Evolutionary conservation across 768 basidiomycete species (phyloP), one percentile per base, ranked within the genome.

Genomic region (Calocybe indica): DNA sequence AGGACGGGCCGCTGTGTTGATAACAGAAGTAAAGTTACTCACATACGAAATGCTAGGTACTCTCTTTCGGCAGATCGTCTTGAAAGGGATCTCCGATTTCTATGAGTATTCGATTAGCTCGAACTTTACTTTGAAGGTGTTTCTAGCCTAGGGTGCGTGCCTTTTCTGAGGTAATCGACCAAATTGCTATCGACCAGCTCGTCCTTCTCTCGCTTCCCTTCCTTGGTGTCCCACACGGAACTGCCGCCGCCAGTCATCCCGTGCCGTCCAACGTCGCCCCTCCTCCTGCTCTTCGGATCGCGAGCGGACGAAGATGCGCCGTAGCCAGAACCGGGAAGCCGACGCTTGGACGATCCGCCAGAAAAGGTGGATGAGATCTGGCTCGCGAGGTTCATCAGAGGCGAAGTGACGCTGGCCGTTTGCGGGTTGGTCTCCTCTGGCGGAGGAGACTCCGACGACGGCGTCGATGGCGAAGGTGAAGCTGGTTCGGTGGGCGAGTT

Each of bases 11-110:
- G 22, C 22, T 22, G 22, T 22, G 22, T 22, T 4, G 22, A 22
- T 4, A 22, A 22, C 22, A 4, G 22, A 22, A 22, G 22, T 22
- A 22, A 22, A 22, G 22, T 22, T 4, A 22, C 22, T 22, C 22
- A 22, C 22, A 22, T 22, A 22, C 22, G 22, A 22, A 22, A 22
- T 22, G 22, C 22, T 22, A 22, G 4, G 22, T 22, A 22, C 22
- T 22, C 22, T 22, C 22, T 47, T 67, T 66, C 36, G 61, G 52
- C 28, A 43, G 48, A 46, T 58, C 51, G 14, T 79, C 75, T 37
- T 68, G 59, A 59, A 80, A 79, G 30, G 78, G 78, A 64, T 80
- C 78, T 14, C 78, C 78, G 35, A 79, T 72, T 56, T 79, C 78
- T 79, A 55, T 30, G 2, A 40, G 29, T 38, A 47, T 28, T 11